A percentile compares a stretch with the other conserved stretches of the same genome.
phyloP scores from a whole-genome alignment of 176 grass and related monocot species.

The Cenchrus purpureus region DNA sequence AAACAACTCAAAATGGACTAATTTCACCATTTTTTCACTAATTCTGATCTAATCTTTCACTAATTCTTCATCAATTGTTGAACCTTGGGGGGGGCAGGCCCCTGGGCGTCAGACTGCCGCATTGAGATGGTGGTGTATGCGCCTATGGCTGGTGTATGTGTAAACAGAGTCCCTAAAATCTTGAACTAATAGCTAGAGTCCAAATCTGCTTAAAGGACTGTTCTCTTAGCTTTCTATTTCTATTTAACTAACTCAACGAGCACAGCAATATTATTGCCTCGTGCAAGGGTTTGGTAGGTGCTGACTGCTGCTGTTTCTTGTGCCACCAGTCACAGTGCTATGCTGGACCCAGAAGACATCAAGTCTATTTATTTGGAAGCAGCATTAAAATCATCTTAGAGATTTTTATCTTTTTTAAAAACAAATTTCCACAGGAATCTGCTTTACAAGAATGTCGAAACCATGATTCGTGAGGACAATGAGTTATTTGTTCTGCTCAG shows the following conservation, averaged over 20 bases:
- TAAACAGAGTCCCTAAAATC: not conserved
- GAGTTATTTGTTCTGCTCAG: not conserved
- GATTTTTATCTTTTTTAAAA: not conserved
- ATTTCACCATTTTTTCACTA: no score
- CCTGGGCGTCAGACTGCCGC: not conserved
- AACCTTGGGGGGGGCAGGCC: no score
- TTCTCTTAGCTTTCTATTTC: not conserved
- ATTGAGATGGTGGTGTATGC: not conserved
- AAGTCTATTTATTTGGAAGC: not conserved
- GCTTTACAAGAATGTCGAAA: not conserved
- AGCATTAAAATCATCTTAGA: conserved; percentile 8
- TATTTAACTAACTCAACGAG: not conserved
- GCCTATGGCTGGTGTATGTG: not conserved
- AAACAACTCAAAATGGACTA: no score
- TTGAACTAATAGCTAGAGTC: conserved; percentile 9
- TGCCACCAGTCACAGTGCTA: not conserved
- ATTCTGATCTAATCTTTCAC: no score
- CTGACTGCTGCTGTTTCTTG: not conserved
- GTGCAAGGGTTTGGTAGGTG: not conserved
- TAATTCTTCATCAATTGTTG: no score
- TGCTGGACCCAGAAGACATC: not conserved
- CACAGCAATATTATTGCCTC: not conserved
- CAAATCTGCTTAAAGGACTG: not conserved
- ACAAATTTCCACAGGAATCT: not conserved
- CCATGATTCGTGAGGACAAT: not conserved